Percentiles rank a stretch among this genome's conserved stretches.
phyloP scores from a whole-genome alignment of 2,329 filamentous ascomycete species.

The Arthrobotrys conoides region DNA sequence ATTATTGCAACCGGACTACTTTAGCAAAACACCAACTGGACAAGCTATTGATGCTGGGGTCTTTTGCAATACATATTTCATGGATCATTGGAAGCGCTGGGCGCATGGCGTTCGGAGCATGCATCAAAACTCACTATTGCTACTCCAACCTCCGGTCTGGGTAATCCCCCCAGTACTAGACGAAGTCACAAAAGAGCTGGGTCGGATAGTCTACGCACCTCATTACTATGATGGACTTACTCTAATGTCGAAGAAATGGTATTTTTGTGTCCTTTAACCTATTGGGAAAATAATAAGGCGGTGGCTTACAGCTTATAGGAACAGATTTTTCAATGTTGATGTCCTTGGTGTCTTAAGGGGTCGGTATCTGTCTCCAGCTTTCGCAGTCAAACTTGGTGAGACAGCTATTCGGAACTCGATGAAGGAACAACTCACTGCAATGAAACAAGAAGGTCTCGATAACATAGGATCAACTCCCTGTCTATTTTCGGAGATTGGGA shows the following conservation, averaged over 20 bases:
- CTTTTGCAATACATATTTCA: conserved; percentile 92
- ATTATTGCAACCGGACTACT: conserved; percentile 87
- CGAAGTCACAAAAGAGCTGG: conserved; percentile 66
- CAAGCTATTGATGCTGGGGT: conserved; percentile 82
- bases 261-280: background rate
- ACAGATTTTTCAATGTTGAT: conserved; percentile 96
- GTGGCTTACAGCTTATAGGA: conserved; percentile 69
- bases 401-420: conserved; percentile 91
- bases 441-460: conserved; percentile 88
- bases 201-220: conserved; percentile 88
- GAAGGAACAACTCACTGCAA: conserved; percentile 84
- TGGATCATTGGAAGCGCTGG: conserved; percentile 86
- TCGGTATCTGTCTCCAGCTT: conserved; percentile 87
- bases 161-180: conserved; percentile 93
- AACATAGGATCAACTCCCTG: conserved; percentile 79
- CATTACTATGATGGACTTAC: conserved; percentile 99
- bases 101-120: conserved; percentile 79
- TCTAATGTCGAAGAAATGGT: conserved; percentile 97
- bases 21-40: conserved; percentile 83
- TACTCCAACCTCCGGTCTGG: conserved; percentile 91
- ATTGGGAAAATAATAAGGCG: background rate
- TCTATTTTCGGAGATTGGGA: conserved; percentile 93
- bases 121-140: conserved; percentile 85
- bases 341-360: conserved; percentile 92
- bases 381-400: conserved; percentile 93